Evolutionary conservation across 73 alveolate genomes (phyloP), one percentile per base, ranked within the genome.

Genomic region (Stentor coeruleus): DNA sequence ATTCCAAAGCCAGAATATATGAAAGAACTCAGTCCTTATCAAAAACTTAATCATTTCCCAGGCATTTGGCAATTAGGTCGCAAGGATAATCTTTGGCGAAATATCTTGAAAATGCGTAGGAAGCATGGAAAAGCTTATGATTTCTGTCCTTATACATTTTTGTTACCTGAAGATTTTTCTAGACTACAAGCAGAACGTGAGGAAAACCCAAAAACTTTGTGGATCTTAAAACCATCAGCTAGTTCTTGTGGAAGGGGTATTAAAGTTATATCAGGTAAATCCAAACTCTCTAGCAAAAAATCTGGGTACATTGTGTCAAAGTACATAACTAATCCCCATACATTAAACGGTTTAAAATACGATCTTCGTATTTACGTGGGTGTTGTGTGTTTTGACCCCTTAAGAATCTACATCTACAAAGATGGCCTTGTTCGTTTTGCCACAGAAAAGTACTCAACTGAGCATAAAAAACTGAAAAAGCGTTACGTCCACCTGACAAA

Each of bases 361-460:
- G 99, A 96, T 87, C 81, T 96, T 58, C 89, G 99, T 76, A 89
- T 95, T 40, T 95, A 95, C 82, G 97, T 95, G 39, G 80, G 88
- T 40, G 97, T 95, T 3, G 94, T 98, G 3, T 91, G 98, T 77
- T 95, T 87, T 85, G 98, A 92, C 75, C 99, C 99, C 1, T 88
- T 97, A 57, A 93, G 97, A 82, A 89, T 98, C 36, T 98, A 93
- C 82, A 85, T 98, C 81, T 96, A 89, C 86, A 93, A 96, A 72
- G 99, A 97, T 77, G 99, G 99, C 14, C 88, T 97, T 55, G 98
- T 94, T 4, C 91, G 99, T 81, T 93, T 97, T 89, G 98, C 99
- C 3, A 95, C 99, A 33, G 92, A 93, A 77, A 83, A 90, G 81
- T 97, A 94, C 90, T 91, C 96, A 41, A 84, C 89, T 38, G 85